These are phyloP conservation scores for Pulicaria dysenterica DNA, from an alignment of 129 eudicot species.

Conservation along the genomic window DNA sequence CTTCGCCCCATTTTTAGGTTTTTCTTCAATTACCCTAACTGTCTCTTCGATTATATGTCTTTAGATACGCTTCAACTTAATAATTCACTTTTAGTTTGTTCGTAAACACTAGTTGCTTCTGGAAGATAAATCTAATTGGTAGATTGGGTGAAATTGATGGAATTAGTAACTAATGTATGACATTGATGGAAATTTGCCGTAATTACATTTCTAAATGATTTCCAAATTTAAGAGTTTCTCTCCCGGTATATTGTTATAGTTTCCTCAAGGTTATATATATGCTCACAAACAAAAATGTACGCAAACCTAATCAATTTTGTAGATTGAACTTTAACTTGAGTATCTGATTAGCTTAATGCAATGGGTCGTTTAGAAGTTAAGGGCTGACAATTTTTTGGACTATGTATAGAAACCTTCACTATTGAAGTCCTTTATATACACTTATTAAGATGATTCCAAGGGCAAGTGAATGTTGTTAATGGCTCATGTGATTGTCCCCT, in stretches of 20 bases:
- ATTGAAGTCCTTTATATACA: neutral
- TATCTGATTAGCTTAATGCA: neutral
- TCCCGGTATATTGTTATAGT: too few relatives aligned
- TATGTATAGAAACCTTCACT: slow-evolving; percentile 5
- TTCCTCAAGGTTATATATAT: too few relatives aligned
- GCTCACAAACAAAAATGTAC: too few relatives aligned
- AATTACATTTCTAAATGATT: neutral
- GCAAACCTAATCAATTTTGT: too few relatives aligned
- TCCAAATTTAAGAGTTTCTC: neutral
- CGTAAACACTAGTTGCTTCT: neutral
- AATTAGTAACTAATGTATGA: neutral
- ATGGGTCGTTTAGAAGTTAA: neutral
- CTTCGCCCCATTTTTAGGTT: slow-evolving; percentile 88
- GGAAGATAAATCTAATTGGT: neutral
- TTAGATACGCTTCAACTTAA: neutral
- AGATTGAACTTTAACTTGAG: neutral
- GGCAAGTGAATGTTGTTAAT: neutral
- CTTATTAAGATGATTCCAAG: neutral
- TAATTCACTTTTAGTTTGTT: neutral
- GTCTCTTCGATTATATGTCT: neutral
- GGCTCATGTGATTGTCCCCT: neutral
- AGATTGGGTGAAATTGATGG: slow-evolving; percentile 4
- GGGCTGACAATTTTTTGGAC: neutral
- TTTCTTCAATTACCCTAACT: neutral
- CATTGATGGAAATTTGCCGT: too few relatives aligned